phyloP scores from a whole-genome alignment of 495 filamentous ascomycete species.

The Lasiosphaeria hispida region DNA sequence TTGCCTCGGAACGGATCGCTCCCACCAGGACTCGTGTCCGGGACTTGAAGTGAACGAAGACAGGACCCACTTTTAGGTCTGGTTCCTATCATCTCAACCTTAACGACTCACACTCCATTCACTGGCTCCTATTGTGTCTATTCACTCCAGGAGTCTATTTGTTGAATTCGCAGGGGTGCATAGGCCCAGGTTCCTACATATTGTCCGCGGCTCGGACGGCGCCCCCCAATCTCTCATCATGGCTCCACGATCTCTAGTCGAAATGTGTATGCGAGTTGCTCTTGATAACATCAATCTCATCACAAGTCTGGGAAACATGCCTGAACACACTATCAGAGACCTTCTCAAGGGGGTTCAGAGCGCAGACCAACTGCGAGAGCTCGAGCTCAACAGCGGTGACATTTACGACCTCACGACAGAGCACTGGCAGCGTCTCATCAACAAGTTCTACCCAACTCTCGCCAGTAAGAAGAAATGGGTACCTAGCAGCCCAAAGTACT shows the following conservation, averaged over 20 bases:
- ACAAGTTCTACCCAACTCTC: constrained; percentile 30
- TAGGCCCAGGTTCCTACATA: constrained; percentile 26
- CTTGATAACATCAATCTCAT: constrained; percentile 27
- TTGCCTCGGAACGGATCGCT: too few species aligned
- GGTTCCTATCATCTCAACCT: too few species aligned
- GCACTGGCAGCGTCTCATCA: constrained; percentile 42
- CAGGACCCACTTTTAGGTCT: too few species aligned
- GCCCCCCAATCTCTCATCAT: constrained; percentile 11
- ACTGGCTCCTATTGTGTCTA: too few species aligned
- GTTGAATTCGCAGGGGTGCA: constrained; percentile 32
- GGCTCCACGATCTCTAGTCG: constrained; percentile 35
- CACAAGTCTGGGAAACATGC: constrained; percentile 16
- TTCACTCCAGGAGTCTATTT: too few species aligned
- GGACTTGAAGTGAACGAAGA: too few species aligned
- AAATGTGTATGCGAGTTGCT: constrained; percentile 31
- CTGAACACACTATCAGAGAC: constrained; percentile 3
- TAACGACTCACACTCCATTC: too few species aligned
- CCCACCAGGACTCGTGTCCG: too few species aligned
- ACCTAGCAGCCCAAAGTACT: constrained; percentile 33
- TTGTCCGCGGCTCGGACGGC: neutral
- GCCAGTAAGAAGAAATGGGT: constrained; percentile 22
- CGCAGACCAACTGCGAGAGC: constrained; percentile 32
- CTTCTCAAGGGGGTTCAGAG: constrained; percentile 34
- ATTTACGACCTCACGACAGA: constrained; percentile 31
- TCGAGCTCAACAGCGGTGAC: constrained; percentile 35